Evolutionary conservation across 148 eudicot species (phyloP).

Genomic region (Arbutus unedo): DNA sequence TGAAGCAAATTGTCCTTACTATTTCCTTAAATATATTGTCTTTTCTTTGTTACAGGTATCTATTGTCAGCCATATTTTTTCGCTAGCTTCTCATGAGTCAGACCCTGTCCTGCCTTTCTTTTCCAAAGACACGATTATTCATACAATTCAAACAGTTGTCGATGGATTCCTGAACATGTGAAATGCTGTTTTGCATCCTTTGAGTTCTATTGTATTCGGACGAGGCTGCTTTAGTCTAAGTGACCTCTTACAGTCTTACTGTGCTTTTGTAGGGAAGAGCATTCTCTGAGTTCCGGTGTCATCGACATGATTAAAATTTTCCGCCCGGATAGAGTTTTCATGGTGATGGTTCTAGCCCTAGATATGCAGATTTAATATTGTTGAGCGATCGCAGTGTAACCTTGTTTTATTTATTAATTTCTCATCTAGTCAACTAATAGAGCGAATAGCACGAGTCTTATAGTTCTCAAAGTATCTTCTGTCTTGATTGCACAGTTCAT

Average conservation of each 20-base stretch:
- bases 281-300: slow-evolving; percentile 42
- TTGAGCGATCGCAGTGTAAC: not conserved
- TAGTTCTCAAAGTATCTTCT: slow-evolving; percentile 7
- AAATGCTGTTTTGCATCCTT: slow-evolving; percentile 18
- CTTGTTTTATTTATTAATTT: not conserved
- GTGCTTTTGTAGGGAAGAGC: slow-evolving; percentile 52
- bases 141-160: slow-evolving; percentile 76
- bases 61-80: slow-evolving; percentile 68
- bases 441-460: slow-evolving; percentile 5
- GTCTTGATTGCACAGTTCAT: slow-evolving; percentile 56
- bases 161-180: slow-evolving; percentile 93
- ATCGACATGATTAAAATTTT: slow-evolving; percentile 84
- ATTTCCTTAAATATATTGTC: not conserved
- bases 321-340: slow-evolving; percentile 94
- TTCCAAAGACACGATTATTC: slow-evolving; percentile 51
- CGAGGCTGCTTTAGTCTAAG: slow-evolving; percentile 3
- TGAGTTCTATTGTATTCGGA: slow-evolving; percentile 8
- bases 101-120: slow-evolving; percentile 68
- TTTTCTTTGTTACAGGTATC: slow-evolving; percentile 56
- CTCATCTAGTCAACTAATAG: not conserved
- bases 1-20: not conserved
- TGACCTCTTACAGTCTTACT: slow-evolving; percentile 1
- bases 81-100: slow-evolving; percentile 63
- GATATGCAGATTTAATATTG: not conserved
- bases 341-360: slow-evolving; percentile 40